Percentiles rank a stretch among this genome's conserved stretches.
phyloP scores from a whole-genome alignment of 1,284 basidiomycete species.

The Ganoderma meredithae region DNA sequence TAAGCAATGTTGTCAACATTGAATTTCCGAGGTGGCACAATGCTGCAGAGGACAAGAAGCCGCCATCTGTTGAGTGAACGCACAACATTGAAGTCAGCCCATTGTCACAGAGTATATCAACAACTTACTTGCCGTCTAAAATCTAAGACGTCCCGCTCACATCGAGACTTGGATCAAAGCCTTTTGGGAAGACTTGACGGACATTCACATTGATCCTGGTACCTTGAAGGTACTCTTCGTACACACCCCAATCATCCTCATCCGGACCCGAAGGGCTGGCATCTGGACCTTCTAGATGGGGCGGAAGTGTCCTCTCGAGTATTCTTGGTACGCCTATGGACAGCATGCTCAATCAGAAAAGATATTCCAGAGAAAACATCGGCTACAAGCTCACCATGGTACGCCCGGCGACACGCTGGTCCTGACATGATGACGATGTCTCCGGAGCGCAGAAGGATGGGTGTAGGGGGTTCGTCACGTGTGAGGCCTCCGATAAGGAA shows the following conservation, averaged over 20 bases:
- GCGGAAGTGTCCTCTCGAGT: conserved; percentile 79
- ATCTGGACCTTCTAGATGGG: conserved; percentile 53
- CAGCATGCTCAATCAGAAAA: background rate
- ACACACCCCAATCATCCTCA: conserved; percentile 59
- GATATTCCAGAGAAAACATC: conserved; percentile 26
- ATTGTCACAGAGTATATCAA: background rate
- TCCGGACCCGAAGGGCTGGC: conserved; percentile 22
- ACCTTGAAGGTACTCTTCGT: conserved; percentile 67
- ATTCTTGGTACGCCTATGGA: conserved; percentile 84
- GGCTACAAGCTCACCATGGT: conserved; percentile 66
- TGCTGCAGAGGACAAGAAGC: background rate
- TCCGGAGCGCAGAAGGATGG: conserved; percentile 86
- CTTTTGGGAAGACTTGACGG: conserved; percentile 84
- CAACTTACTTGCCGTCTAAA: background rate
- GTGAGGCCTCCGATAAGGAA: conserved; percentile 89
- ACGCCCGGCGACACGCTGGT: conserved; percentile 80
- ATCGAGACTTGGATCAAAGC: conserved; percentile 56
- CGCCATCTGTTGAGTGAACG: background rate
- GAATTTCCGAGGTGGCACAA: background rate
- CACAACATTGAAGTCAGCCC: background rate
- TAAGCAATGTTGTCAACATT: background rate
- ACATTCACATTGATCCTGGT: conserved; percentile 91
- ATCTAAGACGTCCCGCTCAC: background rate
- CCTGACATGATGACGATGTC: conserved; percentile 95
- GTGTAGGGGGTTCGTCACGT: conserved; percentile 76